Base-by-base conservation (phyloP, 495 filamentous ascomycete species). In the Penicillium flavigenum region DNA sequence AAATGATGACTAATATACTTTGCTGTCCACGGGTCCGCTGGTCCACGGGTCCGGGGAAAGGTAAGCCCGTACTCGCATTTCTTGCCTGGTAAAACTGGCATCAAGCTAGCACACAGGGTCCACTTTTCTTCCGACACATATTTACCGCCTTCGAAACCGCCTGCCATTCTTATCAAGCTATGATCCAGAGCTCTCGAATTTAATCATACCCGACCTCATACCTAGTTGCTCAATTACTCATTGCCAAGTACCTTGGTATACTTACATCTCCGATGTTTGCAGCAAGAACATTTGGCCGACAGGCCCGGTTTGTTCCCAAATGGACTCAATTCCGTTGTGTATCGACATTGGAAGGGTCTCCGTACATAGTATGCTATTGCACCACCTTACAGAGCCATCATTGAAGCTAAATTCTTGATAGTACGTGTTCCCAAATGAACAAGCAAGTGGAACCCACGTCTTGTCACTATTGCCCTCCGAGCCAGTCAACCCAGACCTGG, bases 381-480 rank as follows among this genome's bases (percentile, higher is more conserved):
- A 17, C 16, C 26, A 38, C 19, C 11, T 41, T 36, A 20, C 14
- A 10, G 5, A 24, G 41, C 42, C 11, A 31, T 49, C 8, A 8
- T 20, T 29, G 52, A 54, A 63, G 65, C 61, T 74, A 45, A 66
- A 19, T n/a, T 19, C 38, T 44, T 22, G 54, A 26, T 57, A 96
- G 91, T 93, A 93, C 77, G 78, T 88, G 24, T 87, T 90, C 62
- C 81, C 83, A 2, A 73, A 82, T 55, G 53, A 66, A 39, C 51
- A 73, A 3, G 65, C 72, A 14, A 73, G 65, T 54, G 65, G 66
- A 47, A 67, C 63, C 22, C 73, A 88, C 67, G 76, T 90, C 55
- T 84, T 97, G 38, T 84, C 90, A 38, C 81, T 91, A 44, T 85
- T 96, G 48, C 78, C 86, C n/a, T 87, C 86, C 11, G 71, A 81